Percentiles rank a stretch among this genome's conserved stretches.
These are phyloP conservation scores for Hemisphaericaspora xylofermentans DNA, from an alignment of 1,139 yeast genomes.

Conservation along the genomic window DNA sequence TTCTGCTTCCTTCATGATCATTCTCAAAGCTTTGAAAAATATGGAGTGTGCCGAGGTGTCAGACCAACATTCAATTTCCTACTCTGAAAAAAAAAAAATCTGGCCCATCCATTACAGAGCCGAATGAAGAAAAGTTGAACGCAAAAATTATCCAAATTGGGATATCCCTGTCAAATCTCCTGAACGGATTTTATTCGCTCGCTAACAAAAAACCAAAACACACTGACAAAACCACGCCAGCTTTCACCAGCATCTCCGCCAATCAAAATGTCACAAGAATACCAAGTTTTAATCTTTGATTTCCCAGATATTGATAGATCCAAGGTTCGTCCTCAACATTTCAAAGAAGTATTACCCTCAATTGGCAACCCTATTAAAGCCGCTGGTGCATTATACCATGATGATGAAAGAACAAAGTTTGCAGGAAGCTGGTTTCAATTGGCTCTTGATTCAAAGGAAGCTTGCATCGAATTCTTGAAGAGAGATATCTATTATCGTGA, in stretches of 20 bases:
- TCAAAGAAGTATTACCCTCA: conserved; percentile 51
- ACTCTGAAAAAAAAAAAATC: too few species aligned
- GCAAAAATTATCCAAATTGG: too few species aligned
- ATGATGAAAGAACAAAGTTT: conserved; percentile 51
- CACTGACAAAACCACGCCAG: too few species aligned
- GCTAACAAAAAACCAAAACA: too few species aligned
- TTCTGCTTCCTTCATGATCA: too few species aligned
- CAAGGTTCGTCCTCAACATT: conserved; percentile 57
- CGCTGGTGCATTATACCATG: conserved; percentile 64
- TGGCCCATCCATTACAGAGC: too few species aligned
- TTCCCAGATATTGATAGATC: conserved; percentile 63
- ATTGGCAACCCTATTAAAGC: conserved; percentile 58
- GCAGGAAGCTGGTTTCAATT: conserved; percentile 71
- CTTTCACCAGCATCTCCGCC: not conserved
- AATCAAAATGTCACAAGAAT: conserved; percentile 40
- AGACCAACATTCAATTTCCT: too few species aligned
- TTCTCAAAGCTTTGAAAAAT: too few species aligned
- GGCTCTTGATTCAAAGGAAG: conserved; percentile 61
- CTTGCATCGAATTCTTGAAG: conserved; percentile 61
- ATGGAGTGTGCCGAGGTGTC: too few species aligned
- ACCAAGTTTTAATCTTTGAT: conserved; percentile 72
- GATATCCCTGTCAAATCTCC: too few species aligned
- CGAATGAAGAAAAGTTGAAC: too few species aligned
- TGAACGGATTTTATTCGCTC: too few species aligned
- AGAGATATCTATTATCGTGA: conserved; percentile 59